Evolutionary conservation across 495 filamentous ascomycete genomes (phyloP).

Genomic region (Penicillium simplicissimum): DNA sequence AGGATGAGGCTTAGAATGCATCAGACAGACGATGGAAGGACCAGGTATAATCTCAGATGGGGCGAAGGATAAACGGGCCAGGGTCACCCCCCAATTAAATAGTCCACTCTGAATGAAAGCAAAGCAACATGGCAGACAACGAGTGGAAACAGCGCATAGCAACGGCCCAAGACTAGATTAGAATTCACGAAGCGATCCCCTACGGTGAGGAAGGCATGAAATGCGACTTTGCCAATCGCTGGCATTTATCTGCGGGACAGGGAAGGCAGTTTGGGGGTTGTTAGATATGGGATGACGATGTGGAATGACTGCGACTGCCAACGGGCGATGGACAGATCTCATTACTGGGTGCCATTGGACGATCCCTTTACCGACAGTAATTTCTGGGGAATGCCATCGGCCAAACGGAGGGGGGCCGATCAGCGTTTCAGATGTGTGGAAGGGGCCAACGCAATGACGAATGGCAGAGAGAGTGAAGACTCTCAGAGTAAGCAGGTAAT

Average conservation of each 20-base stretch:
- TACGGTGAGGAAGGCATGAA: conserved; percentile 5
- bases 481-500: neutral
- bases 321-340: conserved; percentile 21
- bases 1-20: conserved; percentile 15
- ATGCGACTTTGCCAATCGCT: conserved; percentile 12
- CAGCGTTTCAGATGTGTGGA: conserved; percentile 32
- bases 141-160: conserved; percentile 19
- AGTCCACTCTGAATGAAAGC: neutral
- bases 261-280: conserved; percentile 5
- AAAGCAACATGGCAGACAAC: neutral
- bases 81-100: conserved; percentile 13
- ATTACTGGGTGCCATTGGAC: conserved; percentile 24
- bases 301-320: conserved; percentile 26
- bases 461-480: neutral
- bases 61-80: conserved; percentile 2
- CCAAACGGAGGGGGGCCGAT: conserved; percentile 26
- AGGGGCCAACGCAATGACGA: conserved; percentile 6
- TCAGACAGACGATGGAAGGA: conserved; percentile 3
- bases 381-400: conserved; percentile 35
- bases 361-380: conserved; percentile 18
- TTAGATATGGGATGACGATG: conserved; percentile 30
- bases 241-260: neutral
- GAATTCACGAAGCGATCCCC: conserved; percentile 6
- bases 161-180: conserved; percentile 18
- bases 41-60: conserved; percentile 5